Base-by-base conservation (phyloP, 148 eudicot genomes). In the Rhododendron molle region DNA sequence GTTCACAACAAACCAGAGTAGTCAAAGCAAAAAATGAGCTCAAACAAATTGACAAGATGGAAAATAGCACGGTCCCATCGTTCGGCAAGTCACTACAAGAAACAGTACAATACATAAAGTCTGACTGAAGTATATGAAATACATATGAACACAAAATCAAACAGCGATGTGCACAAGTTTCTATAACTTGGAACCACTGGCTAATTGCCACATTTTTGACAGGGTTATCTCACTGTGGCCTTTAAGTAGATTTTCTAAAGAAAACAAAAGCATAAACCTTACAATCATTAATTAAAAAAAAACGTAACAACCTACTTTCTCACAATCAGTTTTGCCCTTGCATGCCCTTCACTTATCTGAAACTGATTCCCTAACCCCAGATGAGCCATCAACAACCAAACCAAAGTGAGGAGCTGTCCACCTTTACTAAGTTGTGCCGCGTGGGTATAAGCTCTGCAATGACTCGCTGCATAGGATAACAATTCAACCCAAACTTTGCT, bases 321-420 rank as follows among this genome's bases (percentile, higher is more conserved):
- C 18, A 58, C 83, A 5, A 34, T 49, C 12, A 81, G 60, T 34
- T 56, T 58, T 40, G 44, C 44, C 44, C 44, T 40, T 40, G 44
- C 44, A 40, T 40, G 44, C 8, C 44, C 44, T 40, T 40, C 44
- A 40, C 44, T 40, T 40, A 40, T 40, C 44, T 40, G 44, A 40
- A 40, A 40, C 44, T 40, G 44, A 40, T 40, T 40, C 7, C 44
- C 44, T 40, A 40, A 40, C 8, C 44, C 44, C 44, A 40, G 44
- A 40, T 40, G 44, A 40, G 44, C 44, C 44, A 40, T 40, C 44
- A 40, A 76, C 82, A 86, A 62, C 85, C 88, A 86, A 76, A 82
- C 67, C 44, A 40, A 40, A 40, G 44, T 40, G 44, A 40, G 44
- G 44, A 40, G 44, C 44, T 40, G 44, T 40, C 44, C 44, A 40